Evolutionary conservation across 2,329 filamentous ascomycete species (phyloP), one percentile per base, ranked within the genome.

Genomic region (Pyricularia grisea): DNA sequence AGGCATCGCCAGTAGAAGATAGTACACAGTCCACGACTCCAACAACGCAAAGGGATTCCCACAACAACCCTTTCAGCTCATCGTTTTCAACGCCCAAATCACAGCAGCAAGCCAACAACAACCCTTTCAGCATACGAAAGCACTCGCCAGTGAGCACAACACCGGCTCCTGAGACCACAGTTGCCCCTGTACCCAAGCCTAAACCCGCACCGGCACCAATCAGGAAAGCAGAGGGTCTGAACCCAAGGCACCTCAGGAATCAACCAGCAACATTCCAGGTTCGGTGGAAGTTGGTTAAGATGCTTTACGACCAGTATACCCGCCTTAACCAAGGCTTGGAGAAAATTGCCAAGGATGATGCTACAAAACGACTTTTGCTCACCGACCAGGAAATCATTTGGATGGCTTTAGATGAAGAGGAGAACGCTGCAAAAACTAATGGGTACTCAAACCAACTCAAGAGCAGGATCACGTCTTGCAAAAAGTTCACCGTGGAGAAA

Each of bases 381-480:
- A 85, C 85, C 0, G 82, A 87, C 1, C 88, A 92, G 74, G 85
- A 89, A 65, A 81, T 94, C 27, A 90, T 93, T 71, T 86, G 85
- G 72, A 82, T 87, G 71, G 87, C 88, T 0, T 80, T 94, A 1
- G 90, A 94, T 72, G 88, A 94, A 70, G 96, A 99, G 79, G 89
- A 97, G 76, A 81, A 88, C 9, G 93, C 93, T 0, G 87, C 89
- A 20, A 90, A 90, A 70, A 80, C 85, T 1, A 79, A 85, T 0
- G 87, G 98, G 31, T 99, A 99, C 75, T 82, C 85, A 9, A 97
- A 97, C 74, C 82, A 93, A 30, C 88, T 98, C 77, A 96, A 94
- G 76, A 91, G 93, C 72, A 88, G 88, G 42, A 90, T 98, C 70
- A 85, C 91, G 73, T 84, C 84, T 63, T 88, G 93, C 75, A 92